Conservation (phyloP, 1,284 basidiomycete species). For the Naganishia liquefaciens region DNA sequence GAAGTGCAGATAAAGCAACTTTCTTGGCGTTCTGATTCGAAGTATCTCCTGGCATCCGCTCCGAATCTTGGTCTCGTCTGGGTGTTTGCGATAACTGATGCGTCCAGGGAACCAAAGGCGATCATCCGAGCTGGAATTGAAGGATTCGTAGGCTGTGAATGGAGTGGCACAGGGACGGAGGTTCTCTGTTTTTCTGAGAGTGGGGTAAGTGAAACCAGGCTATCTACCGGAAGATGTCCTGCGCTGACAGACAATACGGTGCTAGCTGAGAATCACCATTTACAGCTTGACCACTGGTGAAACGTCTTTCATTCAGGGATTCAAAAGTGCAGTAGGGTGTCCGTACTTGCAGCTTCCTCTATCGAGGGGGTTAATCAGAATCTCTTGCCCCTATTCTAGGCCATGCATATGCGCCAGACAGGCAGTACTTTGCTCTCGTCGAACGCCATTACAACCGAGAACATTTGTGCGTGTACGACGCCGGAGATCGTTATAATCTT, state of each 20-base stretch:
- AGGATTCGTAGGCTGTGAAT: slow-evolving; percentile 77
- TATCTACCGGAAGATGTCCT: background rate
- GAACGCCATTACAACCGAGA: slow-evolving; percentile 85
- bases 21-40: slow-evolving; percentile 78
- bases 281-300: slow-evolving; percentile 72
- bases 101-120: slow-evolving; percentile 63
- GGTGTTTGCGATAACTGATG: slow-evolving; percentile 58
- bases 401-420: slow-evolving; percentile 72
- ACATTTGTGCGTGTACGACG: slow-evolving; percentile 77
- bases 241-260: slow-evolving; percentile 1
- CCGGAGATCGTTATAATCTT: slow-evolving; percentile 66
- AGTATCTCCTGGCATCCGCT: slow-evolving; percentile 74
- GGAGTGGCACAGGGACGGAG: slow-evolving; percentile 76
- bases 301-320: slow-evolving; percentile 68
- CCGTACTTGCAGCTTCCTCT: background rate
- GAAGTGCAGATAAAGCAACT: slow-evolving; percentile 64
- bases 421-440: slow-evolving; percentile 74
- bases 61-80: slow-evolving; percentile 66
- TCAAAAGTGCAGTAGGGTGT: slow-evolving; percentile 19
- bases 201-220: slow-evolving; percentile 64
- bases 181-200: slow-evolving; percentile 84
- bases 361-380: background rate
- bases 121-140: slow-evolving; percentile 75
- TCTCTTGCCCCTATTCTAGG: slow-evolving; percentile 55
- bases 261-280: slow-evolving; percentile 72